phyloP scores from a whole-genome alignment of 1,284 basidiomycete genomes.

The Ganoderma sinense region DNA sequence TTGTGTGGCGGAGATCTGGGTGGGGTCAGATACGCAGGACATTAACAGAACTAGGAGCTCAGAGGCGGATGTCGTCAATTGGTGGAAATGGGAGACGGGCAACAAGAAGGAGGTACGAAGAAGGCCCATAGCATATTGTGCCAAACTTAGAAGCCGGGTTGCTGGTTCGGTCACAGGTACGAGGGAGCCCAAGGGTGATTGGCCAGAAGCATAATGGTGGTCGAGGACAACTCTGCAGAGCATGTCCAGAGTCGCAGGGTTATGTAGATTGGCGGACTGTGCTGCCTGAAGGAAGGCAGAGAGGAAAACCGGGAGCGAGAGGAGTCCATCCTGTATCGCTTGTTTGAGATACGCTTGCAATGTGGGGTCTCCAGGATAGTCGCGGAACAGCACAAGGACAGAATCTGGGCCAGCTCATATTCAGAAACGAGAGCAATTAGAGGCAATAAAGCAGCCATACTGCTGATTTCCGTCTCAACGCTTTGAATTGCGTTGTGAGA shows the following conservation, averaged over 20 bases:
- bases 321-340: constrained; percentile 61
- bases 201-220: constrained; percentile 64
- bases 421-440: constrained; percentile 27
- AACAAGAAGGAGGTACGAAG: constrained; percentile 63
- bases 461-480: constrained; percentile 45
- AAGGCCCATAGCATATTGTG: constrained; percentile 67
- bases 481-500: constrained; percentile 33
- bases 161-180: constrained; percentile 57
- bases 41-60: constrained; percentile 68
- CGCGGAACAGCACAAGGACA: constrained; percentile 67
- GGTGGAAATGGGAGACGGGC: constrained; percentile 66
- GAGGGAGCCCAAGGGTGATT: constrained; percentile 59
- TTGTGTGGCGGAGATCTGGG: constrained; percentile 65
- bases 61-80: constrained; percentile 64
- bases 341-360: constrained; percentile 68
- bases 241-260: constrained; percentile 68
- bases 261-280: constrained; percentile 57
- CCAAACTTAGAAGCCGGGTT: constrained; percentile 55
- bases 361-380: constrained; percentile 69
- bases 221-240: constrained; percentile 72
- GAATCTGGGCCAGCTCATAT: constrained; percentile 56
- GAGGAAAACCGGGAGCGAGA: constrained; percentile 67
- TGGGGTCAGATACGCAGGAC: constrained; percentile 63
- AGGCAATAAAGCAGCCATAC: not conserved
- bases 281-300: constrained; percentile 57